Evolutionary conservation across 495 filamentous ascomycete genomes (phyloP).

Genomic region (Penicillium argentinense): DNA sequence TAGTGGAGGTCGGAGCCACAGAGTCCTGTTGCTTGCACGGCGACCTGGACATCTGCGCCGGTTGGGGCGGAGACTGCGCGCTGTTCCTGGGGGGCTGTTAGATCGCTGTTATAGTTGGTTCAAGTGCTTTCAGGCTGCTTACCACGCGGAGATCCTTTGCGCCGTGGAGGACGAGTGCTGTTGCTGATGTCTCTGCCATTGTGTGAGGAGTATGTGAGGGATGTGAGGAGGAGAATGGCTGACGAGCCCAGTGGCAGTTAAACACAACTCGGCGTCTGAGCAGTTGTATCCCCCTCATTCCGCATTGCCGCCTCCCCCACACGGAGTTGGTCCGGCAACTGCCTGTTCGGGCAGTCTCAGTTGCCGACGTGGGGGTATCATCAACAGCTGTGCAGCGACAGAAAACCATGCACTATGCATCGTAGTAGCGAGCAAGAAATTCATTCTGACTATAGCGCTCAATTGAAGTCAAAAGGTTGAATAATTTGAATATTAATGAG

Average conservation of each 20-base stretch:
- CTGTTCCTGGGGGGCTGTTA: conserved; percentile 38
- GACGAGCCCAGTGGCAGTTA: not conserved
- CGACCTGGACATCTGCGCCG: conserved; percentile 67
- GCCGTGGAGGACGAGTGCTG: conserved; percentile 69
- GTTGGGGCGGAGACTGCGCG: conserved; percentile 38
- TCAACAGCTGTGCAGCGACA: not conserved
- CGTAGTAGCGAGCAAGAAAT: too few species aligned
- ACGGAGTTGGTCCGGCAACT: conserved; percentile 41
- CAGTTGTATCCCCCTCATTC: conserved; percentile 14
- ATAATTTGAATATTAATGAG: not conserved
- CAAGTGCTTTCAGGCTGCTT: conserved; percentile 24
- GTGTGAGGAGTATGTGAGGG: conserved; percentile 9
- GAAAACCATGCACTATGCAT: not conserved
- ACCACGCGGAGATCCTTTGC: conserved; percentile 67
- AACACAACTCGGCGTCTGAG: conserved; percentile 7
- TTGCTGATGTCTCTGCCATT: conserved; percentile 32
- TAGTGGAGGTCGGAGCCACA: conserved; percentile 86
- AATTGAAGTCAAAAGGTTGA: not conserved
- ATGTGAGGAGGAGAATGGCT: not conserved
- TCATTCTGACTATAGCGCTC: too few species aligned
- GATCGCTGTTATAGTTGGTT: not conserved
- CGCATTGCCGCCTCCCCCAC: too few species aligned
- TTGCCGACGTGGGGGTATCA: conserved; percentile 29
- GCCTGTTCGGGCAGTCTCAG: conserved; percentile 22
- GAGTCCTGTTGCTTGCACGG: conserved; percentile 72